These are phyloP conservation scores for Rickenella mellea DNA, from an alignment of 768 basidiomycete species.

Conservation along the genomic window DNA sequence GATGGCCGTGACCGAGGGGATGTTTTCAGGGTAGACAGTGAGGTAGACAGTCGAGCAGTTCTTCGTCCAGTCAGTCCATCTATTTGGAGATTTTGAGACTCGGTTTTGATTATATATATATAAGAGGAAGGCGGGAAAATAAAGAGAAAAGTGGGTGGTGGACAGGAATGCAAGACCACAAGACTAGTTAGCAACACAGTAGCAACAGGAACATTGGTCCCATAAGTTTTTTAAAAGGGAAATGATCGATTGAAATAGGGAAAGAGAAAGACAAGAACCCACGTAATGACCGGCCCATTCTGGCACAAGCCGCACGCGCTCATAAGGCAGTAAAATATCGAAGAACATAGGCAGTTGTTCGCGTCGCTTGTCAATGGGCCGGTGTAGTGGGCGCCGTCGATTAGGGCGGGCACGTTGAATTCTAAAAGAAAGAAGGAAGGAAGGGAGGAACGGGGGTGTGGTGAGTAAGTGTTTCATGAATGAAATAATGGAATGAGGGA, in stretches of 20 bases:
- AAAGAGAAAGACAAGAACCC: constrained; percentile 7
- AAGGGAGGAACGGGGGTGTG: no score
- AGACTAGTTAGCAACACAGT: no score
- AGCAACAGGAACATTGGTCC: no score
- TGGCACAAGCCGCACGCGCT: constrained; percentile 55
- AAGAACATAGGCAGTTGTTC: constrained; percentile 42
- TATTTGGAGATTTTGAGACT: no score
- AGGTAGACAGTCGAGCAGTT: constrained; percentile 34
- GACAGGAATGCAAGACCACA: constrained; percentile 6
- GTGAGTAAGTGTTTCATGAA: not conserved
- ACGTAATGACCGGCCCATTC: constrained; percentile 28
- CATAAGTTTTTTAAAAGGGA: no score
- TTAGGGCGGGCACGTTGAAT: constrained; percentile 24
- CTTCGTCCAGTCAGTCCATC: constrained; percentile 41
- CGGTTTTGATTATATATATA: not conserved
- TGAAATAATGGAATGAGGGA: not conserved
- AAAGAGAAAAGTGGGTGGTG: no score
- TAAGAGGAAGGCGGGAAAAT: no score
- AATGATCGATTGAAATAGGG: constrained; percentile 1
- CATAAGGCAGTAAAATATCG: constrained; percentile 44
- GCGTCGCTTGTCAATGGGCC: constrained; percentile 26
- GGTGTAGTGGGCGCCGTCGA: constrained; percentile 27
- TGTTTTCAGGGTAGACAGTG: constrained; percentile 24
- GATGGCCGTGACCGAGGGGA: constrained; percentile 40
- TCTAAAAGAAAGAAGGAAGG: constrained; percentile 11